Evolutionary conservation across 768 basidiomycete genomes (phyloP), one percentile per base, ranked within the genome.

Genomic region (Russula virescens): DNA sequence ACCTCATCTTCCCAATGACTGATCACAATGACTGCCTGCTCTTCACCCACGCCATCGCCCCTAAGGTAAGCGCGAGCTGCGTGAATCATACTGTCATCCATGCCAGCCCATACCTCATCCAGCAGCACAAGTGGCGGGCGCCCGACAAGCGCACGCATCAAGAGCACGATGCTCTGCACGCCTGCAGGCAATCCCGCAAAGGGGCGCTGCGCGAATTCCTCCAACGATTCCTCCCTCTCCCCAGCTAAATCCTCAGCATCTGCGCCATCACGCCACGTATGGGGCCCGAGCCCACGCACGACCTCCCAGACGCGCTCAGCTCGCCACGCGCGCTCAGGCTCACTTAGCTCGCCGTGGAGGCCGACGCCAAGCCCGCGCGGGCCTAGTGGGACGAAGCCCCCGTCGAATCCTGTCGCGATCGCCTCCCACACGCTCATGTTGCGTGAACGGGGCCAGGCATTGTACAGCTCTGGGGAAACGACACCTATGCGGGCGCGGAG

Each of bases 1-100:
- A 94, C 84, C 74, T 98, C 94, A 42, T 89, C 88, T 66, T 91
- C 89, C 85, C 91, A 93, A 75, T 96, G 94, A 43, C 87, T 92
- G 59, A 98, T 83, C 3, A 91, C 87, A 0, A 98, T 80, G 25
- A 93, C 87, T 2, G 87, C 88, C 75, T 97, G 93, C 47, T 80
- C 75, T 13, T 73, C 67, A 23, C 75, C 75, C 25, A 87, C 84
- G 1, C 74, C 84, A 2, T 74, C 76, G 2, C 69, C 70, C 13
- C 86, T 77, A 48, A 99, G 71, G 69, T 91, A 91, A 46, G 66
- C 68, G 65, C 82, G 77, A 46, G 85, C 89, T 42, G 81, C 81
- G 19, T 73, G 73, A 34, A 95, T 83, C 84, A 92, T 91, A 6
- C 72, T 75, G 48, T 83, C 86, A 66, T 91, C 91, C 91, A 98